phyloP scores from a whole-genome alignment of 2,329 filamentous ascomycete species.

The Xylaria sp. region DNA sequence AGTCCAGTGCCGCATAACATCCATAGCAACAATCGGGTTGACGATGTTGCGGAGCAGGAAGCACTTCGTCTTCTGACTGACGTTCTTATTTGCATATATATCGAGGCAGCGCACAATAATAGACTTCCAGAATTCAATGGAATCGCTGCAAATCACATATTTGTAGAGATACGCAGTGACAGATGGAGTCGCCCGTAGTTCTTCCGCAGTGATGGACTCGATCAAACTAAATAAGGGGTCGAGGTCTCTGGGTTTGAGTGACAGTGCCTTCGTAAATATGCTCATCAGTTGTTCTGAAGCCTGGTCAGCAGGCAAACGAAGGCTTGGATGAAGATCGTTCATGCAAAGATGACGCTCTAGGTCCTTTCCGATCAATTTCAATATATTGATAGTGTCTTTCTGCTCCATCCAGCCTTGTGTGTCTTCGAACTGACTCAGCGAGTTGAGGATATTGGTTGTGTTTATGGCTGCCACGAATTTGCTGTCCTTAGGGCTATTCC shows the following conservation, averaged over 20 bases:
- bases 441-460: conserved; percentile 84
- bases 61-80: conserved; percentile 89
- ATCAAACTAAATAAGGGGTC: conserved; percentile 88
- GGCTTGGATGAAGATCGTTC: conserved; percentile 74
- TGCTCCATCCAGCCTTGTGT: conserved; percentile 78
- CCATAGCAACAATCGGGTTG: conserved; percentile 96
- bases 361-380: conserved; percentile 77
- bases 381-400: conserved; percentile 69
- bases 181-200: conserved; percentile 80
- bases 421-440: conserved; percentile 74
- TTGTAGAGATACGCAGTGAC: conserved; percentile 87
- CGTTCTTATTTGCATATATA: conserved; percentile 80
- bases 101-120: conserved; percentile 89
- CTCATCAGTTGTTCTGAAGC: conserved; percentile 87
- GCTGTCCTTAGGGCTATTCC: conserved; percentile 75
- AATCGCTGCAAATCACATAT: conserved; percentile 84
- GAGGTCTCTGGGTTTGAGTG: conserved; percentile 77
- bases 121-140: conserved; percentile 85
- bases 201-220: conserved; percentile 83
- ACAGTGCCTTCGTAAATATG: conserved; percentile 84
- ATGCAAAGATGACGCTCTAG: conserved; percentile 78
- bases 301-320: conserved; percentile 89
- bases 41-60: conserved; percentile 92
- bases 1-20: conserved; percentile 87
- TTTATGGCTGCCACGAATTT: conserved; percentile 80